phyloP scores from a whole-genome alignment of 1,284 basidiomycete genomes.

The Fomitopsis schrenkii region DNA sequence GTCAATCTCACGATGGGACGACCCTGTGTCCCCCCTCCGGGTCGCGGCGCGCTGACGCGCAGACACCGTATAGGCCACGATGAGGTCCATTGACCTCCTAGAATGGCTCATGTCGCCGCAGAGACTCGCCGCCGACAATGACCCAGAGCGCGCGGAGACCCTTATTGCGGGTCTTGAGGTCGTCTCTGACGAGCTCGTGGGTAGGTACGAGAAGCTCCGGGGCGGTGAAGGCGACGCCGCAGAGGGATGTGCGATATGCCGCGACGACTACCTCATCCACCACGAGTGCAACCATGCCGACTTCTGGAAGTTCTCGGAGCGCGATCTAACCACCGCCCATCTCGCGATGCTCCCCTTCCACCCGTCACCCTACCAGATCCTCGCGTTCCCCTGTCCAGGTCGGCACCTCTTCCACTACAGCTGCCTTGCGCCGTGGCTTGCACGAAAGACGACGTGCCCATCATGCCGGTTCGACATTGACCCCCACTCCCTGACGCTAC shows the following conservation, averaged over 20 bases:
- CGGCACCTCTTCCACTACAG: conserved; percentile 27
- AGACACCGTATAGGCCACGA: not conserved
- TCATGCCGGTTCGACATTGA: conserved; percentile 30
- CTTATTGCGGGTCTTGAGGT: conserved; percentile 21
- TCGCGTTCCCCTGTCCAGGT: conserved; percentile 29
- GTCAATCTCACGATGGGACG: not conserved
- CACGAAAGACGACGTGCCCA: conserved; percentile 30
- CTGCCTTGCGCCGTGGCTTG: conserved; percentile 27
- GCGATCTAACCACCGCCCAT: not conserved
- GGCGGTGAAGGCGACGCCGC: conserved; percentile 16
- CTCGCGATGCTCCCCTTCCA: conserved; percentile 16
- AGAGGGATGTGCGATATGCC: conserved; percentile 28
- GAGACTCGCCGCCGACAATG: conserved; percentile 8
- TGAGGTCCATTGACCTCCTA: conserved; percentile 6
- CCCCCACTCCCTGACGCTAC: conserved; percentile 25
- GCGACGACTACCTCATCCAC: conserved; percentile 19
- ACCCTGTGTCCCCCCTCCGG: not conserved
- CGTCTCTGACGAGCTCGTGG: conserved; percentile 20
- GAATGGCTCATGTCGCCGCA: conserved; percentile 4
- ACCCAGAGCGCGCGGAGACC: conserved; percentile 22
- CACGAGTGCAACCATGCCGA: not conserved
- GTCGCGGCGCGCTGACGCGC: not conserved
- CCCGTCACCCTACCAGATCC: conserved; percentile 7
- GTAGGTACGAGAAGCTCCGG: conserved; percentile 25
- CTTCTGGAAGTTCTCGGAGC: not conserved